Evolutionary conservation across 768 basidiomycete species (phyloP).

Genomic region (Rhodotorula paludigena): DNA sequence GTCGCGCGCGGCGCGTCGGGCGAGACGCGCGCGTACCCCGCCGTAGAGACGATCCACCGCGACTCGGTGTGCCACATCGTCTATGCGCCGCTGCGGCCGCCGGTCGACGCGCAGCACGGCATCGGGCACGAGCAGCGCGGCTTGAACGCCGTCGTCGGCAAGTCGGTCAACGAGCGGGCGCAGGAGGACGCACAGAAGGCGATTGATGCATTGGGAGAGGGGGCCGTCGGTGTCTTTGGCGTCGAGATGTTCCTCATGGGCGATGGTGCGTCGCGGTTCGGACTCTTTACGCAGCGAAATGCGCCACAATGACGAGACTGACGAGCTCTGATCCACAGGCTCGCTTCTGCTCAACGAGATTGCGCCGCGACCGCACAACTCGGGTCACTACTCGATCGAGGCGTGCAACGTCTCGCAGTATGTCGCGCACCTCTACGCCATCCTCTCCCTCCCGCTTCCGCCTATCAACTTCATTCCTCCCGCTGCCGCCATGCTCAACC

Average conservation of each 20-base stretch:
- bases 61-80: slow-evolving; percentile 90
- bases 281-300: too few relatives aligned
- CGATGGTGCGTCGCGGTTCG: slow-evolving; percentile 61
- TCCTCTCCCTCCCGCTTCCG: slow-evolving; percentile 79
- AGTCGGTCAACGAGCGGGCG: slow-evolving; percentile 58
- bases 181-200: slow-evolving; percentile 72
- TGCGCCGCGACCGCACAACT: slow-evolving; percentile 96
- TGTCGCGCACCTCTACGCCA: slow-evolving; percentile 92
- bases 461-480: slow-evolving; percentile 30
- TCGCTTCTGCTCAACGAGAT: slow-evolving; percentile 87
- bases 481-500: slow-evolving; percentile 85
- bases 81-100: slow-evolving; percentile 69
- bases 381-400: slow-evolving; percentile 97
- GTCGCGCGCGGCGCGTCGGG: slow-evolving; percentile 76
- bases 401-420: slow-evolving; percentile 95
- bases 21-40: slow-evolving; percentile 75
- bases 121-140: slow-evolving; percentile 43
- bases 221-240: slow-evolving; percentile 90
- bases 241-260: slow-evolving; percentile 95
- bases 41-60: slow-evolving; percentile 91
- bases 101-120: slow-evolving; percentile 13
- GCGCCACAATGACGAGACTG: background rate
- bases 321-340: slow-evolving; percentile 52
- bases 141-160: slow-evolving; percentile 50
- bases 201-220: slow-evolving; percentile 58